A percentile compares a stretch with the other conserved stretches of the same genome.
phyloP scores from a whole-genome alignment of 208 protist species.

The Endotrypanum monterogeii region DNA sequence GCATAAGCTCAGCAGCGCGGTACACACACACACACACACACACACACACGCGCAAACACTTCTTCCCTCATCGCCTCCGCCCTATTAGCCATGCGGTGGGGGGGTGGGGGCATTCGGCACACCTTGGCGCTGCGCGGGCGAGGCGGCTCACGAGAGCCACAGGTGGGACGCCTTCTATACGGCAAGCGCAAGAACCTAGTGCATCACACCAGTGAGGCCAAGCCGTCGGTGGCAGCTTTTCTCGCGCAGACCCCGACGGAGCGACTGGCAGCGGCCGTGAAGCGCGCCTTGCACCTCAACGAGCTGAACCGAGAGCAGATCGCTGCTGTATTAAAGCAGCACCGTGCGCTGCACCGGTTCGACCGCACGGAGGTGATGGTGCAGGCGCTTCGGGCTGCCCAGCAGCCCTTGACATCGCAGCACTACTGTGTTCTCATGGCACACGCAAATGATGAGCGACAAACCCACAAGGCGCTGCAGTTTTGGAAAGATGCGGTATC shows the following conservation, averaged over 20 bases:
- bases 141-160: slow-evolving; percentile 18
- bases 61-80: not conserved
- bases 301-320: slow-evolving; percentile 62
- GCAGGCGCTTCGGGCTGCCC: slow-evolving; percentile 38
- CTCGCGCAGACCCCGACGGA: slow-evolving; percentile 44
- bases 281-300: slow-evolving; percentile 46
- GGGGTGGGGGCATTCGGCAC: slow-evolving; percentile 15
- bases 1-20: not conserved
- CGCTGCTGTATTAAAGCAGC: slow-evolving; percentile 50
- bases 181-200: slow-evolving; percentile 76
- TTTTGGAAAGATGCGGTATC: slow-evolving; percentile 69
- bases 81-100: slow-evolving; percentile 2
- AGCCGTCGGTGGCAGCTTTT: slow-evolving; percentile 50
- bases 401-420: slow-evolving; percentile 51
- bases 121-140: slow-evolving; percentile 8
- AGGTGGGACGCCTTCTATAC: slow-evolving; percentile 81
- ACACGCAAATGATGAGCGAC: slow-evolving; percentile 80
- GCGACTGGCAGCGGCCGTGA: slow-evolving; percentile 39
- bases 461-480: slow-evolving; percentile 52
- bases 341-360: slow-evolving; percentile 69
- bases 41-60: too few relatives aligned
- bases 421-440: slow-evolving; percentile 86
- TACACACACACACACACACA: not conserved
- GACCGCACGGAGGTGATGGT: slow-evolving; percentile 75
- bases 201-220: slow-evolving; percentile 55